Percentiles rank a stretch among this genome's conserved stretches.
Evolutionary conservation across 805 yeast genomes (phyloP).

Genomic region (Debaryomyces maramus): DNA sequence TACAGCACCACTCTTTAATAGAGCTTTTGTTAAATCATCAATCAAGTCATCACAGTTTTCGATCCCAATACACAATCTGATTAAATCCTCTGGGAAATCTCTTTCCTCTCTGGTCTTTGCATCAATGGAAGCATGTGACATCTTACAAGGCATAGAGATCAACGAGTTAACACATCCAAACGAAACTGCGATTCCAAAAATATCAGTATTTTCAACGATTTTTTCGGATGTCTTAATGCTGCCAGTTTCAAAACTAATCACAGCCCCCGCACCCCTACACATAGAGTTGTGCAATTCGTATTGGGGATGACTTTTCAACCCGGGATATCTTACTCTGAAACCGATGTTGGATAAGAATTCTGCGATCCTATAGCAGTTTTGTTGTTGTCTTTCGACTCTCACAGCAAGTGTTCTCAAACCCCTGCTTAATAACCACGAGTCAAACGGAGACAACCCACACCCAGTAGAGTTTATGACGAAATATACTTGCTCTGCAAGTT

Average conservation of each 20-base stretch:
- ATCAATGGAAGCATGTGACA: conserved; percentile 97
- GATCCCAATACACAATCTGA: conserved; percentile 88
- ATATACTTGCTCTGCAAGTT: conserved; percentile 67
- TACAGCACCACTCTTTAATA: conserved; percentile 63
- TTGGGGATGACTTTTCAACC: conserved; percentile 78
- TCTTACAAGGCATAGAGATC: conserved; percentile 89
- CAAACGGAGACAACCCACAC: conserved; percentile 89
- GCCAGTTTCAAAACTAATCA: conserved; percentile 86
- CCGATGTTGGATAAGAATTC: conserved; percentile 67
- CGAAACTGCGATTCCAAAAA: conserved; percentile 88
- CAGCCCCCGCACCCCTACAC: conserved; percentile 88
- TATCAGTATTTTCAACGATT: conserved; percentile 71
- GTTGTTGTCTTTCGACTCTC: conserved; percentile 85
- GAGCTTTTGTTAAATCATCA: conserved; percentile 73
- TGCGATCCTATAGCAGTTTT: conserved; percentile 74
- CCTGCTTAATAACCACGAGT: conserved; percentile 83
- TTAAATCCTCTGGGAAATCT: conserved; percentile 88
- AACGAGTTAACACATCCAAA: conserved; percentile 93
- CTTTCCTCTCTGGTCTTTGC: conserved; percentile 83
- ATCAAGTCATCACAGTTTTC: conserved; percentile 81
- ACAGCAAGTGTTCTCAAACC: conserved; percentile 88
- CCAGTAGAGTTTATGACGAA: conserved; percentile 88
- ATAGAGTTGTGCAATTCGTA: conserved; percentile 73
- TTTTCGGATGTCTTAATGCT: conserved; percentile 61
- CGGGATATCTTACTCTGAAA: conserved; percentile 82